Percentiles rank a stretch among this genome's conserved stretches.
These are phyloP conservation scores for Mycena vulgaris DNA, from an alignment of 768 basidiomycete genomes.

Conservation along the genomic window DNA sequence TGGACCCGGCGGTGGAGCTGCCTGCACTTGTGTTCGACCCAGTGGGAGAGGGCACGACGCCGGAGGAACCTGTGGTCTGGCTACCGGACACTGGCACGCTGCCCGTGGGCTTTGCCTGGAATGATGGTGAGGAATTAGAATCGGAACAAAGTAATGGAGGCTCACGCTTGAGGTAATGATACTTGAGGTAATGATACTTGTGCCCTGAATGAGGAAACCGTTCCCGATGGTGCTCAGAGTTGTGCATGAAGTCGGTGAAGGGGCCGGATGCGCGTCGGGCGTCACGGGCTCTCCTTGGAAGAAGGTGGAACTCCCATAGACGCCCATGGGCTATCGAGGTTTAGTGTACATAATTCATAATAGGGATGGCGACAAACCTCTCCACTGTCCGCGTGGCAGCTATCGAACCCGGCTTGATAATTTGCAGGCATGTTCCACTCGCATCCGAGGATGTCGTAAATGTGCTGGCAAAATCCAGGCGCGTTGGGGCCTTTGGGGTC, in stretches of 20 bases:
- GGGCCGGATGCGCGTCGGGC: conserved; percentile 70
- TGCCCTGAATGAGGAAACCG: conserved; percentile 52
- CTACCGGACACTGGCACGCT: background rate
- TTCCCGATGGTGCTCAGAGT: conserved; percentile 67
- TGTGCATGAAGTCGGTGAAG: conserved; percentile 74
- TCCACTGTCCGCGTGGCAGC: conserved; percentile 68
- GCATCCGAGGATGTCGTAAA: conserved; percentile 71
- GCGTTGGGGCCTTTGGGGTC: conserved; percentile 64
- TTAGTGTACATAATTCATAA: conserved; percentile 14
- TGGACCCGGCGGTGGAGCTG: background rate
- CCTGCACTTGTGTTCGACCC: conserved; percentile 5
- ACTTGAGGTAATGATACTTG: conserved; percentile 39
- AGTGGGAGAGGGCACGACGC: conserved; percentile 24
- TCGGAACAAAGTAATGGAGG: background rate
- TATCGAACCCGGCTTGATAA: conserved; percentile 64
- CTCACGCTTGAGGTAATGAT: conserved; percentile 15
- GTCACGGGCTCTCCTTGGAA: conserved; percentile 73
- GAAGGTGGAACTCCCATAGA: conserved; percentile 79
- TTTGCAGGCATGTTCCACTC: conserved; percentile 74
- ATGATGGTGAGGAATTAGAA: background rate
- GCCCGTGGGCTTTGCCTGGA: conserved; percentile 6
- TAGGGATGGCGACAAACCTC: conserved; percentile 51
- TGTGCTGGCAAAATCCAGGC: conserved; percentile 72
- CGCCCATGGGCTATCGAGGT: conserved; percentile 68
- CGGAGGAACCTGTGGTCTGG: background rate